phyloP scores from a whole-genome alignment of 352 stramenopile species.

The Phytophthora niederhauseri region DNA sequence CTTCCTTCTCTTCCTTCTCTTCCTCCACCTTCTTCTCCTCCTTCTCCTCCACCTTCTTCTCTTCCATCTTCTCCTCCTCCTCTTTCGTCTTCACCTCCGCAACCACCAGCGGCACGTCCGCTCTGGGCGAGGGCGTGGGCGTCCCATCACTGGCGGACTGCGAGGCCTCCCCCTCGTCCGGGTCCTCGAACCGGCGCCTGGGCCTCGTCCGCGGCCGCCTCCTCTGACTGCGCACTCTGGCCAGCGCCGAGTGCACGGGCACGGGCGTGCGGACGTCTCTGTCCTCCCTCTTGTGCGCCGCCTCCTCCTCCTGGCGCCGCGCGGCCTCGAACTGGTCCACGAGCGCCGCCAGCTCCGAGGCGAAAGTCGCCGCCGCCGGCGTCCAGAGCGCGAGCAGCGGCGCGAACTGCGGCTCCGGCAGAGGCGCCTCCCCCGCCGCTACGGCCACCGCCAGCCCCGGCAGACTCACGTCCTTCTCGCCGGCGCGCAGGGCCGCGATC shows the following conservation, averaged over 20 bases:
- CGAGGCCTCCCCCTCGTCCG: conserved; percentile 27
- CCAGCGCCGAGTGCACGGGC: conserved; percentile 24
- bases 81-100: conserved; percentile 8
- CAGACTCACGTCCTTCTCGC: conserved; percentile 44
- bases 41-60: conserved; percentile 12
- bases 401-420: conserved; percentile 55
- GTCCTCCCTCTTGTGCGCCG: conserved; percentile 16
- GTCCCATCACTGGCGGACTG: conserved; percentile 35
- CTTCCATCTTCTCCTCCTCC: conserved; percentile 2
- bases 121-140: conserved; percentile 27
- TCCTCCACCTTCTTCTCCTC: conserved; percentile 14
- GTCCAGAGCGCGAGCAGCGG: conserved; percentile 57
- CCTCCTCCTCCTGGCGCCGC: conserved; percentile 28
- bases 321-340: conserved; percentile 50
- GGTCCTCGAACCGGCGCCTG: conserved; percentile 41
- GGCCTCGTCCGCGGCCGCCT: conserved; percentile 33
- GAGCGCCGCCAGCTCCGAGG: conserved; percentile 46
- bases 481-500: conserved; percentile 47
- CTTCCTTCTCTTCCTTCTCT: conserved; percentile 12
- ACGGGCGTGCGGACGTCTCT: conserved; percentile 12
- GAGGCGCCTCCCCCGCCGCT: conserved; percentile 35
- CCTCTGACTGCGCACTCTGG: conserved; percentile 28
- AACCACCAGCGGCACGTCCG: conserved; percentile 1
- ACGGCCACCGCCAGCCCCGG: conserved; percentile 39
- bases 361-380: conserved; percentile 25